These are phyloP conservation scores for Picochlorum sp. DNA, from an alignment of 139 green algal genomes.

Conservation along the genomic window DNA sequence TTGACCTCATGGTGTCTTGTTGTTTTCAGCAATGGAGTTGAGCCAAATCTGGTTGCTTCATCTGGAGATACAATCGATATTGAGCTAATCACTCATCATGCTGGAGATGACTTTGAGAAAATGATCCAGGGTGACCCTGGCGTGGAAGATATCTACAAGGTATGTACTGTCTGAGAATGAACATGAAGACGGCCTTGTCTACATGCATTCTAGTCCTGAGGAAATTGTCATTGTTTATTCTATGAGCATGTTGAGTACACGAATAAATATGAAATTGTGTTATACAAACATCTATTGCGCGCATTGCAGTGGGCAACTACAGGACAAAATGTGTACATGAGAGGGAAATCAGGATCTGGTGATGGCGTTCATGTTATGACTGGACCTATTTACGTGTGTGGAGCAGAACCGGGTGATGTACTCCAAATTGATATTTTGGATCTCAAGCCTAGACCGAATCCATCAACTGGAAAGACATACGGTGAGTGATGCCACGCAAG, in stretches of 20 bases:
- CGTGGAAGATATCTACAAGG: slow-evolving; percentile 45
- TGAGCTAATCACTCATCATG: slow-evolving; percentile 47
- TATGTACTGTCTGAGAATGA: slow-evolving; percentile 1
- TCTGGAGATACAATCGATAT: slow-evolving; percentile 40
- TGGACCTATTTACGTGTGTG: slow-evolving; percentile 39
- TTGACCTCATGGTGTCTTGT: too few relatives aligned
- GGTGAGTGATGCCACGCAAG: neutral
- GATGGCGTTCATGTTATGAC: slow-evolving; percentile 53
- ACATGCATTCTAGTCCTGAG: neutral
- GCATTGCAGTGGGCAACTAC: neutral
- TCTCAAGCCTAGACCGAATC: slow-evolving; percentile 38
- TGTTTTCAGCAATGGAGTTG: neutral
- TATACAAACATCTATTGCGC: neutral
- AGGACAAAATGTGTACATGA: slow-evolving; percentile 11
- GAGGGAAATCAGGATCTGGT: slow-evolving; percentile 28
- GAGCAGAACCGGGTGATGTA: slow-evolving; percentile 39
- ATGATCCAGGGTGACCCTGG: slow-evolving; percentile 54
- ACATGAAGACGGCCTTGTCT: neutral
- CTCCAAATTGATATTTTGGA: slow-evolving; percentile 50
- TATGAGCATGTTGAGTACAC: too few relatives aligned
- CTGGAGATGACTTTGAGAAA: slow-evolving; percentile 44
- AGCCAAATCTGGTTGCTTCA: slow-evolving; percentile 18
- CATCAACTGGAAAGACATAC: slow-evolving; percentile 34
- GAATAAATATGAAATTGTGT: too few relatives aligned
- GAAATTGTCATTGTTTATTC: too few relatives aligned